These are phyloP conservation scores for Huntiella savannae DNA, from an alignment of 2,329 filamentous ascomycete species.

Conservation along the genomic window DNA sequence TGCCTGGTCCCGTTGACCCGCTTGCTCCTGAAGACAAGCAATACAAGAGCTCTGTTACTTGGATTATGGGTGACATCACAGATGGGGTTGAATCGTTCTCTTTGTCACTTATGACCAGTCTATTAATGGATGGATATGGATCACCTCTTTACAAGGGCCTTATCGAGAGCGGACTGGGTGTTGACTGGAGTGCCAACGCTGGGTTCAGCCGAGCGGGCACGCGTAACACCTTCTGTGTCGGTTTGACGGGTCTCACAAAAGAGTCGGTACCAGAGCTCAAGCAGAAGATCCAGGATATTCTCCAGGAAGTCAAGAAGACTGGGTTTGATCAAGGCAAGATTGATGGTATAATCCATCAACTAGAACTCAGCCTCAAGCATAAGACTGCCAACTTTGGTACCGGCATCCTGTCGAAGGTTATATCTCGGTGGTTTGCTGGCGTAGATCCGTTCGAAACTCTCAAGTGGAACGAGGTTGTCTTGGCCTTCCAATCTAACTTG, in stretches of 20 bases:
- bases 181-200: slow-evolving; percentile 86
- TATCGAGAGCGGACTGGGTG: slow-evolving; percentile 75
- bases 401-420: slow-evolving; percentile 69
- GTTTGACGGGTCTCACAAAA: slow-evolving; percentile 73
- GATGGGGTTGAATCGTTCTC: slow-evolving; percentile 81
- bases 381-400: slow-evolving; percentile 94
- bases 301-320: slow-evolving; percentile 48
- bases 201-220: slow-evolving; percentile 70
- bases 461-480: slow-evolving; percentile 77
- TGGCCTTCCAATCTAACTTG: slow-evolving; percentile 61
- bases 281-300: slow-evolving; percentile 50
- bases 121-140: slow-evolving; percentile 86
- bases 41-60: slow-evolving; percentile 83
- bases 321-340: slow-evolving; percentile 85
- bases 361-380: slow-evolving; percentile 85
- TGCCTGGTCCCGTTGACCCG: slow-evolving; percentile 70
- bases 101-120: slow-evolving; percentile 57
- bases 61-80: slow-evolving; percentile 68
- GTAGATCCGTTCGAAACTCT: slow-evolving; percentile 80
- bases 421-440: slow-evolving; percentile 89
- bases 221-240: slow-evolving; percentile 71
- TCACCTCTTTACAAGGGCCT: slow-evolving; percentile 80
- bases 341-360: slow-evolving; percentile 79
- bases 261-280: slow-evolving; percentile 62
- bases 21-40: slow-evolving; percentile 73